These are phyloP conservation scores for Sporothrix curviconia DNA, from an alignment of 2,329 filamentous ascomycete species.

Conservation along the genomic window DNA sequence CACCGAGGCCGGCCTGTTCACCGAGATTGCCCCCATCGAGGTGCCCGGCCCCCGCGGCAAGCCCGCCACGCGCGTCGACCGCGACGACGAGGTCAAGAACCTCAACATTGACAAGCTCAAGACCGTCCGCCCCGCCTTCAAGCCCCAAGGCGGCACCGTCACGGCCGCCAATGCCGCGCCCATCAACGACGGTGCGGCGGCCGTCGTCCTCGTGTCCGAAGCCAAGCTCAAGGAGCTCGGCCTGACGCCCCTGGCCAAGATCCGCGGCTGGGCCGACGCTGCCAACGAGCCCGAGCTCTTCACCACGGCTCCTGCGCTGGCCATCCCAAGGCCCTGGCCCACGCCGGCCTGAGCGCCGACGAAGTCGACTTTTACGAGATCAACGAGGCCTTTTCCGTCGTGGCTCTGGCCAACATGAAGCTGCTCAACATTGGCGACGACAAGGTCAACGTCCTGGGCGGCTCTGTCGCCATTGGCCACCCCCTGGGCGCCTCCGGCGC, in stretches of 20 bases:
- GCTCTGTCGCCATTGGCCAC: conserved; percentile 92
- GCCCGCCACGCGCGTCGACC: conserved; percentile 70
- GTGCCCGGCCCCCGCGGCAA: conserved; percentile 86
- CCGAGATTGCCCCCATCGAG: conserved; percentile 85
- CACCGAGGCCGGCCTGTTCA: conserved; percentile 73
- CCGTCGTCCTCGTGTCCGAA: conserved; percentile 89
- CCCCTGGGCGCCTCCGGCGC: conserved; percentile 90
- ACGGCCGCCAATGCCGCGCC: conserved; percentile 96
- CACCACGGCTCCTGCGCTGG: conserved; percentile 86
- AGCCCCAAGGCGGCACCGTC: conserved; percentile 74
- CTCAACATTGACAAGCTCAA: conserved; percentile 78
- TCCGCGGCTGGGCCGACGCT: conserved; percentile 94
- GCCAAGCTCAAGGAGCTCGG: conserved; percentile 86
- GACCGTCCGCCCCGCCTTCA: conserved; percentile 77
- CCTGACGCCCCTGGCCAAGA: conserved; percentile 90
- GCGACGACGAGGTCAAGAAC: conserved; percentile 96
- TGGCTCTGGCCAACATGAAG: conserved; percentile 95
- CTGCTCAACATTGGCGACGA: conserved; percentile 70
- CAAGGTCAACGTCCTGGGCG: conserved; percentile 92
- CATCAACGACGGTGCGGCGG: conserved; percentile 89
- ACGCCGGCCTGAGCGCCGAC: conserved; percentile 73
- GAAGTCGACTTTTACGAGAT: conserved; percentile 94
- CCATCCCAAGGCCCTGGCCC: conserved; percentile 94
- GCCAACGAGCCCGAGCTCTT: conserved; percentile 89
- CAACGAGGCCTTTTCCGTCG: conserved; percentile 98